These are phyloP conservation scores for Epichloe aotearoae DNA, from an alignment of 2,329 filamentous ascomycete species.

Conservation along the genomic window DNA sequence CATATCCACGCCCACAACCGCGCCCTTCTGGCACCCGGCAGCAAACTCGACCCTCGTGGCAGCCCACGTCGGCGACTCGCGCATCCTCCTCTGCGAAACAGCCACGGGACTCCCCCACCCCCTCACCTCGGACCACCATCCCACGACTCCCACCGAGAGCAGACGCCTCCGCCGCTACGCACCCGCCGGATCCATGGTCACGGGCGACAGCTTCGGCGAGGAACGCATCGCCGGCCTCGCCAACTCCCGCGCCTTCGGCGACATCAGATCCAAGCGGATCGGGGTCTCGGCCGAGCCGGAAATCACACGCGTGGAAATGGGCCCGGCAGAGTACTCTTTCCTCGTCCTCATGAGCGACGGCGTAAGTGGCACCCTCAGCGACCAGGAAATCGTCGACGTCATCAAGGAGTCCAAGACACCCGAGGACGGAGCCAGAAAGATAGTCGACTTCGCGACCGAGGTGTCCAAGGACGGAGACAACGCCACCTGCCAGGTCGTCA, in stretches of 20 bases:
- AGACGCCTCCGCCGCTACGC: slow-evolving; percentile 75
- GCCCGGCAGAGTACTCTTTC: slow-evolving; percentile 77
- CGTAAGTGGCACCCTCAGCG: slow-evolving; percentile 69
- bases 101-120: slow-evolving; percentile 74
- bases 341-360: slow-evolving; percentile 82
- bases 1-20: slow-evolving; percentile 81
- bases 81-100: slow-evolving; percentile 80
- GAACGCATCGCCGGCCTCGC: slow-evolving; percentile 88
- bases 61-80: slow-evolving; percentile 87
- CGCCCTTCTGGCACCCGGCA: slow-evolving; percentile 89
- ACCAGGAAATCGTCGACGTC: slow-evolving; percentile 94
- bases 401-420: slow-evolving; percentile 89
- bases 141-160: slow-evolving; percentile 72
- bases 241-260: slow-evolving; percentile 88
- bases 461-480: slow-evolving; percentile 57
- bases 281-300: slow-evolving; percentile 93
- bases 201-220: slow-evolving; percentile 85
- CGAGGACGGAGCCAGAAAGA: slow-evolving; percentile 64
- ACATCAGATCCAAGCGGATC: slow-evolving; percentile 81
- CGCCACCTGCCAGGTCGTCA: slow-evolving; percentile 53
- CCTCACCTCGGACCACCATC: slow-evolving; percentile 84
- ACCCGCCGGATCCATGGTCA: slow-evolving; percentile 62
- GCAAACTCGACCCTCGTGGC: slow-evolving; percentile 73
- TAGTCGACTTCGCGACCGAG: slow-evolving; percentile 83
- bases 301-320: slow-evolving; percentile 64